A percentile compares a stretch with the other conserved stretches of the same genome.
Conservation (phyloP, 305 asterid species). For the Rubia peregrina region DNA sequence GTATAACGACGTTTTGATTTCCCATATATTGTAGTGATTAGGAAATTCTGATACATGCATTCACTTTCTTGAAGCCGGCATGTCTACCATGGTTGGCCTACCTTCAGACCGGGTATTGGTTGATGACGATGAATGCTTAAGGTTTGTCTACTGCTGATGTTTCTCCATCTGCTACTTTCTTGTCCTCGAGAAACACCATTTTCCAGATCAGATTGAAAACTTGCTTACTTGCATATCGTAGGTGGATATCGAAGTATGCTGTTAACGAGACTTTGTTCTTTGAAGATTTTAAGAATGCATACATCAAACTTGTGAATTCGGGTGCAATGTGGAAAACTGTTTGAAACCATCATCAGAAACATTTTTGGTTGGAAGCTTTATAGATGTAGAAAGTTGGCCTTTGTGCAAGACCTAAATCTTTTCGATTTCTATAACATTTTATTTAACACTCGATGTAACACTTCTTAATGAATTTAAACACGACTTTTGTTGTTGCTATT, state of each 20-base stretch:
- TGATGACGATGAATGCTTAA: constrained; percentile 69
- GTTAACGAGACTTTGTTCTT: constrained; percentile 62
- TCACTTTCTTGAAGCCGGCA: constrained; percentile 38
- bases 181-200: background rate
- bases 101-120: constrained; percentile 84
- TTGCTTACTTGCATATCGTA: constrained; percentile 29
- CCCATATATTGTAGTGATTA: background rate
- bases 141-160: constrained; percentile 26
- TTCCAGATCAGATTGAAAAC: background rate
- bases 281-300: constrained; percentile 67
- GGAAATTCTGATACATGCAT: background rate
- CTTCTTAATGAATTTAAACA: background rate
- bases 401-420: too few relatives aligned
- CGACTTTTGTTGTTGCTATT: background rate
- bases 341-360: constrained; percentile 14
- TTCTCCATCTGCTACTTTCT: background rate
- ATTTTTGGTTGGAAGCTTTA: too few relatives aligned
- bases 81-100: constrained; percentile 87
- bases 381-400: too few relatives aligned
- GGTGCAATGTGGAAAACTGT: constrained; percentile 69
- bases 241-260: constrained; percentile 86
- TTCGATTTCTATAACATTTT: too few relatives aligned
- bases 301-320: constrained; percentile 62
- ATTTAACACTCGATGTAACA: background rate
- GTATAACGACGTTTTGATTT: background rate